These are phyloP conservation scores for Astragalus membranaceus DNA, from an alignment of 306 rosid genomes.

Conservation along the genomic window DNA sequence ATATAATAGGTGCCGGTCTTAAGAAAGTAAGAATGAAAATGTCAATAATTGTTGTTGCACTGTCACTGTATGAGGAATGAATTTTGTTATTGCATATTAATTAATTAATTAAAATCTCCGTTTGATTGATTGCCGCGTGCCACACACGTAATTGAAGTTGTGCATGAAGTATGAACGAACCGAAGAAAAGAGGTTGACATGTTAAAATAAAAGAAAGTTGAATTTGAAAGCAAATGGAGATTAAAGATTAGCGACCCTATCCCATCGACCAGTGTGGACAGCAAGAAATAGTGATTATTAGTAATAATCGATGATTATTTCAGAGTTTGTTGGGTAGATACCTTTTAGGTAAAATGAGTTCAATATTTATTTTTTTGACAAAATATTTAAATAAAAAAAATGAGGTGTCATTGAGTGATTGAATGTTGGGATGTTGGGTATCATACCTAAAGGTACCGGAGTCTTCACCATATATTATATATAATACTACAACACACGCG, in stretches of 20 bases:
- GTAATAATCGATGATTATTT: background rate
- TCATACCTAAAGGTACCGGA: no score
- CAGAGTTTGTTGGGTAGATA: no score
- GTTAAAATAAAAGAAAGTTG: constrained; percentile 12
- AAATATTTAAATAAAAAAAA: no score
- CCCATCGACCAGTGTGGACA: background rate
- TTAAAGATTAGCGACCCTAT: background rate
- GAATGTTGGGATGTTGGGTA: no score
- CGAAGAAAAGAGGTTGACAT: background rate
- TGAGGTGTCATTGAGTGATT: no score
- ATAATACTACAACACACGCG: no score
- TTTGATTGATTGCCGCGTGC: background rate
- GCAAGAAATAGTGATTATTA: background rate
- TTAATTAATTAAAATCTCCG: no score
- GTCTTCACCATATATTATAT: no score
- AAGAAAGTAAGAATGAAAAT: constrained; percentile 13
- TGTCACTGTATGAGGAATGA: background rate
- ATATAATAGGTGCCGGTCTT: background rate
- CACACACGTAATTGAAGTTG: background rate
- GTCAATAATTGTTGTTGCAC: constrained; percentile 15
- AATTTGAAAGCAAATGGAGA: background rate
- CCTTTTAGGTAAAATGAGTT: no score
- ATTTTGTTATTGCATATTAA: background rate
- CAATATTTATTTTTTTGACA: no score
- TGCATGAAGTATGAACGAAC: background rate